phyloP scores from a whole-genome alignment of 768 basidiomycete species.

The Termitomyces heimii region DNA sequence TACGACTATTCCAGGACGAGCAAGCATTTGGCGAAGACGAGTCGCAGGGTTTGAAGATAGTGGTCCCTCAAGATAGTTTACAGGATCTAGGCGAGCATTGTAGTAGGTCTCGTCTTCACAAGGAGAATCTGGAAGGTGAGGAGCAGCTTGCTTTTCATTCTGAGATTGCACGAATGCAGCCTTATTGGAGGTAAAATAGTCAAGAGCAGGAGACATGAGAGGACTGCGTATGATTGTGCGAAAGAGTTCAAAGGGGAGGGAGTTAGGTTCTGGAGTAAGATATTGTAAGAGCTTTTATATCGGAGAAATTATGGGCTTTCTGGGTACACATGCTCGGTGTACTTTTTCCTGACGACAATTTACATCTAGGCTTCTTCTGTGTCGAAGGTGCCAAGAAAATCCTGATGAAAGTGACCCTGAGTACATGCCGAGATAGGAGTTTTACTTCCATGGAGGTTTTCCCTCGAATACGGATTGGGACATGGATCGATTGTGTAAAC shows the following conservation, averaged over 20 bases:
- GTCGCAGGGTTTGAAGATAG: slow-evolving; percentile 66
- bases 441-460: neutral
- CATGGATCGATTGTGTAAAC: neutral
- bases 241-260: neutral
- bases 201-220: slow-evolving; percentile 18
- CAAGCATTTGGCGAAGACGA: slow-evolving; percentile 63
- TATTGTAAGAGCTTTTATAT: neutral
- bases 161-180: neutral
- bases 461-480: neutral
- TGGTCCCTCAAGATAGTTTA: slow-evolving; percentile 64
- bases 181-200: slow-evolving; percentile 15
- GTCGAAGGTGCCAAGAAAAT: neutral
- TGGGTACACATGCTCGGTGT: neutral
- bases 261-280: neutral
- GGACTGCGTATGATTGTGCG: neutral
- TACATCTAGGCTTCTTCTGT: no score
- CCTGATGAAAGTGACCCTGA: neutral
- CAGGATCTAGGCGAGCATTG: slow-evolving; percentile 64
- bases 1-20: slow-evolving; percentile 72
- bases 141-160: neutral
- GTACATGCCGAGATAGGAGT: neutral
- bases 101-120: slow-evolving; percentile 35
- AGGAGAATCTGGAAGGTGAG: neutral
- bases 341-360: neutral
- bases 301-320: neutral